Base-by-base conservation (phyloP, 208 protist species). In the Crithidia sp. region DNA sequence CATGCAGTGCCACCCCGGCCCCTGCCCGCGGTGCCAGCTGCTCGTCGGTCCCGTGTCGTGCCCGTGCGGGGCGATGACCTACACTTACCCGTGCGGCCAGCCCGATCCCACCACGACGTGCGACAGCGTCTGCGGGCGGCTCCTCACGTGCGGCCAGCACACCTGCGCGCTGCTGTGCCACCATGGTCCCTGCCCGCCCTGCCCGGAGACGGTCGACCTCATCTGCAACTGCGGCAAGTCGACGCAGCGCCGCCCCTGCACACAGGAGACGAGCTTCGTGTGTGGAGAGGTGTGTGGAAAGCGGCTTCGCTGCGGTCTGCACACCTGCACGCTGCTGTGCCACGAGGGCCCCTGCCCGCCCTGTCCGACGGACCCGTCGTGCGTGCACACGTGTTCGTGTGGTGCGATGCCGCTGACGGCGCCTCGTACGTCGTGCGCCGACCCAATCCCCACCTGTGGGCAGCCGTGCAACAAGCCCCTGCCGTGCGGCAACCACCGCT, bases 1-100 rank as follows among this genome's bases (percentile, higher is more conserved):
- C 2, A 43, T 79, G 16, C 90, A 81, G 55, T 95, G 90, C 68
- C 90, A 95, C 68, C 90, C 90, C 4, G 90, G 90, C 10, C 88
- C 87, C 6, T 95, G 90, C 67, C 63, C 79, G 5, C 64, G 53
- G 10, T 95, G 90, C 72, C 57, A 76, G 10, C 74, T 81, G 17
- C 39, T 90, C 44, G 63, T 85, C 3, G 86, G 81, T 4, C 82
- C 81, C 13, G 58, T 72, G 56, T 56, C 67, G 10, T 95, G 91
- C 58, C 81, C 79, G 3, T 94, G 91, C 80, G 89, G 90, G 0
- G 53, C 81, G 19, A 89, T 82, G 16, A 85, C 77, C 28, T 94
- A 93, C 77, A 86, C 72, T 41, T 93, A 88, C 67, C 76, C 63
- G 2, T 95, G 91, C 67, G 91, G 91, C 16, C 58, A 90, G 55